Percentiles rank a stretch among this genome's conserved stretches.
Evolutionary conservation across 164 flowering plant genomes (phyloP).

Genomic region (Piper betle): DNA sequence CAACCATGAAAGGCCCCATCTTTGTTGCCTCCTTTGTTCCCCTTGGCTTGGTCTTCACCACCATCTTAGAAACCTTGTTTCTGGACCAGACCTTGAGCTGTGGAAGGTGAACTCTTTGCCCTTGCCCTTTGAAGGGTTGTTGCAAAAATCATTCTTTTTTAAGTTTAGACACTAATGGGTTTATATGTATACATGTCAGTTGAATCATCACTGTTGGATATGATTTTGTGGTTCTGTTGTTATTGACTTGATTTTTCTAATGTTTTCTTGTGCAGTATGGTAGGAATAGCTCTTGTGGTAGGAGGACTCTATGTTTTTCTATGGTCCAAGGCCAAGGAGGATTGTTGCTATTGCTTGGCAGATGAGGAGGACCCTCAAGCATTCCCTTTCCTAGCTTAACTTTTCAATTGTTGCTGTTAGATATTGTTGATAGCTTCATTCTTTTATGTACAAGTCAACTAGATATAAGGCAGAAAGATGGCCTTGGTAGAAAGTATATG

Average conservation of each 20-base stretch:
- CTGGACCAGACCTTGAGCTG: slow-evolving; percentile 1
- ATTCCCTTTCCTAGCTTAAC: neutral
- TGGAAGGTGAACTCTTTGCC: slow-evolving; percentile 1
- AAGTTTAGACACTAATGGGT: neutral
- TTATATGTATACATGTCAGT: neutral
- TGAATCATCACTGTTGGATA: neutral
- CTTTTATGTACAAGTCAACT: neutral
- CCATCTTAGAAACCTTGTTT: slow-evolving; percentile 3
- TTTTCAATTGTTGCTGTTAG: neutral
- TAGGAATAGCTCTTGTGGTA: neutral
- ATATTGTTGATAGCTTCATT: neutral
- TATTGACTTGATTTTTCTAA: neutral
- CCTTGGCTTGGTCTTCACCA: slow-evolving; percentile 3
- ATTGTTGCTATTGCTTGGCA: neutral
- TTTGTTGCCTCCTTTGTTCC: slow-evolving; percentile 4
- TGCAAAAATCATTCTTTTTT: neutral
- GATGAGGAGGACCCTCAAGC: neutral
- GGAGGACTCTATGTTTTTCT: slow-evolving; percentile 3
- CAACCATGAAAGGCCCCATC: slow-evolving; percentile 2
- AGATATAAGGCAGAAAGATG: neutral
- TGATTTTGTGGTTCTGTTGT: too few relatives aligned
- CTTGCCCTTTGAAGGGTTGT: neutral
- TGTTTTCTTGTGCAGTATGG: neutral
- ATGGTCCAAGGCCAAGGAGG: slow-evolving; percentile 5
- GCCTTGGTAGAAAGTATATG: too few relatives aligned